These are phyloP conservation scores for Glonium stellatum DNA, from an alignment of 495 filamentous ascomycete genomes.

Conservation along the genomic window DNA sequence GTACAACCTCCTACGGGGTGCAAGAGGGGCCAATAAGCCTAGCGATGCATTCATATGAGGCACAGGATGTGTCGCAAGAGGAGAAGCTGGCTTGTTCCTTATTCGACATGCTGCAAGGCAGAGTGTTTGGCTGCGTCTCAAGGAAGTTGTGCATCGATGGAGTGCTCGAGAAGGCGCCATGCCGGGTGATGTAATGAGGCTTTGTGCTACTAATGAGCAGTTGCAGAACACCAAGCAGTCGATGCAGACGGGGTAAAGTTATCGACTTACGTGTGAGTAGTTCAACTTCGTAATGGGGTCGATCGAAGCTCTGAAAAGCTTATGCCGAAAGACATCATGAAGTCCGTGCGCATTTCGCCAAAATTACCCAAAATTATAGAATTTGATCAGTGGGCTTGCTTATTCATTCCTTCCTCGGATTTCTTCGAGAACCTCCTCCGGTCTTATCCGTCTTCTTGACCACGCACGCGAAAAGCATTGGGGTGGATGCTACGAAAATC, in stretches of 20 bases:
- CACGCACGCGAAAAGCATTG: no score
- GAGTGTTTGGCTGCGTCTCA: slow-evolving; percentile 5
- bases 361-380: neutral
- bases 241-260: neutral
- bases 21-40: neutral
- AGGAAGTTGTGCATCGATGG: slow-evolving; percentile 9
- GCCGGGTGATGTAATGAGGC: neutral
- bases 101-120: slow-evolving; percentile 10
- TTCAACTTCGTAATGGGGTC: neutral
- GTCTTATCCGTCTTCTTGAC: no score
- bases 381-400: no score
- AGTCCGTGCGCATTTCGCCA: neutral
- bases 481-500: neutral
- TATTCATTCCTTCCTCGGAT: no score
- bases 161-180: slow-evolving; percentile 27
- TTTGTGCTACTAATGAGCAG: neutral
- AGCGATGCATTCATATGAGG: neutral
- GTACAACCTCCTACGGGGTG: slow-evolving; percentile 5
- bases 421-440: no score
- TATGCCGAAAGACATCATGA: neutral
- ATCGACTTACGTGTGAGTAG: neutral
- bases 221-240: neutral
- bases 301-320: neutral
- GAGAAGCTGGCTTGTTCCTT: neutral
- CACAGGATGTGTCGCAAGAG: neutral